Conservation (phyloP, 78 protist genomes). For the Dictyostelium firmibasis region DNA sequence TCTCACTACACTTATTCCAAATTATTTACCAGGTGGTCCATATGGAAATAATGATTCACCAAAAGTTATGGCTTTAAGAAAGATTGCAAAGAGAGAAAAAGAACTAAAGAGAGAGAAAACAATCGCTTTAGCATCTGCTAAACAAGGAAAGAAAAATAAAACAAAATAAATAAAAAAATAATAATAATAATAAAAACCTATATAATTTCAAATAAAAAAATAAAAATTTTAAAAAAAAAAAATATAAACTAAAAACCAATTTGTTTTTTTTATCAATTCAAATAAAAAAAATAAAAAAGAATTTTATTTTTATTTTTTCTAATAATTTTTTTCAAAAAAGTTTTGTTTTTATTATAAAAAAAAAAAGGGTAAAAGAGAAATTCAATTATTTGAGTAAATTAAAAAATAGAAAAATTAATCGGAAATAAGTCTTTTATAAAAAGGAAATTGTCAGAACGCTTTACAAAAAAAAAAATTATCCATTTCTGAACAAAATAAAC, state of each 20-base stretch:
- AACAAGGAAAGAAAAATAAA: background rate
- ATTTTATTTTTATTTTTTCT: no score
- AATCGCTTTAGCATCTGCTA: background rate
- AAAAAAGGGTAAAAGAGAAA: no score
- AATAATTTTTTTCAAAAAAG: no score
- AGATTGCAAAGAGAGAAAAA: conserved; percentile 30
- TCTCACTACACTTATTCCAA: conserved; percentile 8
- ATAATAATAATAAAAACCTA: background rate
- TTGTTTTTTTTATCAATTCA: no score
- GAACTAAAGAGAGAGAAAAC: conserved; percentile 7
- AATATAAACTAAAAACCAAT: no score
- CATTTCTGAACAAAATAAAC: background rate
- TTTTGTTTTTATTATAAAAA: no score
- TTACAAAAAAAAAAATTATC: background rate
- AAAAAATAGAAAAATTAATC: no score
- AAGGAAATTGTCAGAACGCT: background rate
- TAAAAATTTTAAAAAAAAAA: background rate
- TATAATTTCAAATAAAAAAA: background rate
- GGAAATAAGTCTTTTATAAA: no score
- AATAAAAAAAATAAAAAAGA: no score
- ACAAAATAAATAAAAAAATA: background rate
- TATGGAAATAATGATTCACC: background rate
- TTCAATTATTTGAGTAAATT: no score
- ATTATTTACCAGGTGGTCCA: conserved; percentile 39
- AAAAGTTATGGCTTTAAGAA: conserved; percentile 17